These are phyloP conservation scores for Aegilops bicornis DNA, from an alignment of 176 grass and related monocot species.

Conservation along the genomic window DNA sequence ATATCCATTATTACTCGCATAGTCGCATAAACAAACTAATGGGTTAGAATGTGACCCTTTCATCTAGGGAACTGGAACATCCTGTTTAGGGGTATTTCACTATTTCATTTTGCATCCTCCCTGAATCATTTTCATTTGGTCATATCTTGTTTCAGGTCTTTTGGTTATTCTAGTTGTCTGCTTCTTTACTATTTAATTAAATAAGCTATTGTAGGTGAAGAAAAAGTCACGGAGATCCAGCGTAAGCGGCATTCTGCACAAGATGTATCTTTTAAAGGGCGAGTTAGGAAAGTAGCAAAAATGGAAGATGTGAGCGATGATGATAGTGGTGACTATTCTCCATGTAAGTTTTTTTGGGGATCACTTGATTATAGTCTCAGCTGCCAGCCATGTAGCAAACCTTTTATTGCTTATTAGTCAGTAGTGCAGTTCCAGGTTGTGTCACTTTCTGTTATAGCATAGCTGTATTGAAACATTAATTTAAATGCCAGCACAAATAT, in stretches of 20 bases:
- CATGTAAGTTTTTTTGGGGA: constrained; percentile 57
- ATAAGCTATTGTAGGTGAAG: constrained; percentile 62
- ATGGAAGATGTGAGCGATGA: constrained; percentile 70
- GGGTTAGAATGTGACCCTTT: constrained; percentile 7
- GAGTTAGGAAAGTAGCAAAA: constrained; percentile 87
- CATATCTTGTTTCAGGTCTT: constrained; percentile 24
- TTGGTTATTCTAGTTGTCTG: constrained; percentile 24
- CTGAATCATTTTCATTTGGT: background rate
- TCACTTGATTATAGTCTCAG: constrained; percentile 19
- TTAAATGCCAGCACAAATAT: constrained; percentile 14
- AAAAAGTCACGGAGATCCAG: constrained; percentile 66
- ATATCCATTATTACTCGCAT: background rate
- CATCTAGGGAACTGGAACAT: constrained; percentile 15
- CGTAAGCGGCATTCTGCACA: constrained; percentile 78
- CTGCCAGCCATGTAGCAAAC: constrained; percentile 15
- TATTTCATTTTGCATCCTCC: constrained; percentile 4
- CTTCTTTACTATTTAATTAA: constrained; percentile 27
- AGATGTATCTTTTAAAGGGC: constrained; percentile 86
- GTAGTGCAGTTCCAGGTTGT: background rate
- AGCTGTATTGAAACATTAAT: constrained; percentile 12
- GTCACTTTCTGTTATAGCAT: background rate
- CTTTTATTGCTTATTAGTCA: constrained; percentile 13
- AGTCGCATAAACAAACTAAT: background rate
- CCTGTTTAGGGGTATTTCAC: background rate
- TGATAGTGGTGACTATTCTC: constrained; percentile 86